A percentile compares a stretch with the other conserved stretches of the same genome.
Evolutionary conservation across 768 basidiomycete species (phyloP).

Genomic region (Leucogyrophana mollusca): DNA sequence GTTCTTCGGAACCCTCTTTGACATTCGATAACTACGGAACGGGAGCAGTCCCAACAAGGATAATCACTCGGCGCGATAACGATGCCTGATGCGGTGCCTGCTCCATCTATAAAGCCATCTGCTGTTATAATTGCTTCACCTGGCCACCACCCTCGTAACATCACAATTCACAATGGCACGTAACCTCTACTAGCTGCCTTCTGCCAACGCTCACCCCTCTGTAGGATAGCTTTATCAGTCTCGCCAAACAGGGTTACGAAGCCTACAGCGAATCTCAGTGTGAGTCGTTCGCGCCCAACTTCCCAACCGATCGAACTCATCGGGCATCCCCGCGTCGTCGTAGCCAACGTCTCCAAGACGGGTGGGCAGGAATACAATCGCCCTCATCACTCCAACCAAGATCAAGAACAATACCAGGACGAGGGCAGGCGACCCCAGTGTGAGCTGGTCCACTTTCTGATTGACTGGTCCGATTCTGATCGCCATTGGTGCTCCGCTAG

Average conservation of each 20-base stretch:
- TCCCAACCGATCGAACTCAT: constrained; percentile 9
- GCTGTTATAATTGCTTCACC: not conserved
- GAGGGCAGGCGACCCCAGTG: constrained; percentile 17
- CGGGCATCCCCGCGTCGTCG: constrained; percentile 5
- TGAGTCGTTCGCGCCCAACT: constrained; percentile 5
- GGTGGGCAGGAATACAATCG: constrained; percentile 66
- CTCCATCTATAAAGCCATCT: not conserved
- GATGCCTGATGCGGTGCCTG: not conserved
- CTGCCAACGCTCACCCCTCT: not conserved
- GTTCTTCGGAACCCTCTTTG: too few relatives aligned
- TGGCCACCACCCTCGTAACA: not conserved
- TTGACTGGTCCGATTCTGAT: constrained; percentile 9
- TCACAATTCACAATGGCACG: not conserved
- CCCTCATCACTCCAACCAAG: constrained; percentile 42
- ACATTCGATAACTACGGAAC: too few relatives aligned
- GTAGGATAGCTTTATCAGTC: constrained; percentile 64
- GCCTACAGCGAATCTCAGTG: constrained; percentile 38
- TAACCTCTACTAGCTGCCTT: not conserved
- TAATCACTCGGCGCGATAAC: too few relatives aligned
- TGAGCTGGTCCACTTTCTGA: constrained; percentile 13
- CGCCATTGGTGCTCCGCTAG: constrained; percentile 34
- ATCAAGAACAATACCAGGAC: constrained; percentile 16
- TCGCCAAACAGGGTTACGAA: constrained; percentile 67
- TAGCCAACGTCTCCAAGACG: constrained; percentile 50
- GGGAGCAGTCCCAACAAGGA: too few relatives aligned